Evolutionary conservation across 495 filamentous ascomycete genomes (phyloP), one percentile per base, ranked within the genome.

Genomic region (Choiromyces venosus): DNA sequence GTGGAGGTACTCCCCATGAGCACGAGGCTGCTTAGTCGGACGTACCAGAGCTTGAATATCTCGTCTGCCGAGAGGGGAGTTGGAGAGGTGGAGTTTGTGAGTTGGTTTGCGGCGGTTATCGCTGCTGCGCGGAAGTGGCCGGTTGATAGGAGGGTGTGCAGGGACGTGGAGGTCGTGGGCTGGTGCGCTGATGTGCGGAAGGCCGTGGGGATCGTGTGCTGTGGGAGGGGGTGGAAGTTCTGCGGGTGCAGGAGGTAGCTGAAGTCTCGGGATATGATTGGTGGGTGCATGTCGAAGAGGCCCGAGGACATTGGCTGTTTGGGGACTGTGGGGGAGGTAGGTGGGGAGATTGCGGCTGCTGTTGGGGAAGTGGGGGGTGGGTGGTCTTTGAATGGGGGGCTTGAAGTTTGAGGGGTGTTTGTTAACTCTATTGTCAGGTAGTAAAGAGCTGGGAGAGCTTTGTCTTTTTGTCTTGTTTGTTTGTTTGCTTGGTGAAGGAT

Each of bases 11-110:
- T 83, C 68, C 89, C 87, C 19, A 89, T 85, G 1, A 97, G 87
- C 35, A 90, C 90, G 9, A 99, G 86, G 73, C 90, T 93, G n/a
- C 91, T 87, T 3, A 97, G 86, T 4, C 95, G 91, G 12, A 88
- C 90, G 83, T 97, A 93, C 44, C 96, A 86, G 33, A 97, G 86
- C 25, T 85, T 82, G 82, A 97, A 93, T 39, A 98, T 90, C 39
- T 85, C 80, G 8, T 82, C 83, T 71, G 86, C 83, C 78, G 94
- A 88, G 4, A 86, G 85, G 0, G 86, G 83, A 18, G 86, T 83
- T 5, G 52, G 52, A 4, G 52, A 61, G 35, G 87, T 86, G 10
- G 89, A 85, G 69, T 66, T 56, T 8, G 66, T 65, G 38, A 96
- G 87, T n/a, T 87, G 86, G 67, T 88, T 87, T 12, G 90, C 89